Base-by-base conservation (phyloP, 2,329 filamentous ascomycete genomes). In the Rutstroemia sydowiana region DNA sequence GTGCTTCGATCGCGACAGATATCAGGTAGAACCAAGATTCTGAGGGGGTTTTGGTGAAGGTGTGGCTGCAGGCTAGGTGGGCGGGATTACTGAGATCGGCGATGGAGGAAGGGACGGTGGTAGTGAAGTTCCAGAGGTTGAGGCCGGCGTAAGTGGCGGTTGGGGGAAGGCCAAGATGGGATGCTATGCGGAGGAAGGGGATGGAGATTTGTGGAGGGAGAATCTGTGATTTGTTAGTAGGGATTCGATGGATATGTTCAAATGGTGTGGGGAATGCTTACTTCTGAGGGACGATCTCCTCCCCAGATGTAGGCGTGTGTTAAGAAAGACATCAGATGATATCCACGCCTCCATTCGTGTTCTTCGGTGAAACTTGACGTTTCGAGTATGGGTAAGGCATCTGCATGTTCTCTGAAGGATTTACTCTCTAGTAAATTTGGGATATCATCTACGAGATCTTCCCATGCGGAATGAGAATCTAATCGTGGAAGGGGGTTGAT, bases 1-100 rank as follows among this genome's bases (percentile, higher is more conserved):
- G 78, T 31, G 88, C 86, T 70, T 97, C 92, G 66, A 96, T 95
- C 16, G 91, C 90, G 1, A 93, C 86, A 0, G 88, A 95, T 55
- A 96, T 78, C 34, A 93, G 75, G 61, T 91, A 91, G 70, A 97
- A 97, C 92, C 92, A 96, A 61, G 90, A 89, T 69, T 97, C 92
- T 59, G 95, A 90, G 46, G 85, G 71, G 7, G 88, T 93, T 23
- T 89, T 91, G 4, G 90, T 96, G 63, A 95, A 93, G 11, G 91
- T 95, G 63, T 86, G 78, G 9, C 91, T 75, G 0, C 84, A 85
- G 18, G 77, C 74, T 10, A 96, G 73, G 46, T 85, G 82, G 53
- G 88, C 79, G 9, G 92, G 46, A 47, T 32, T 59, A 34, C 45
- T 43, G 5, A 53, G 18, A 26, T 48, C 45, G 9, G 53, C 37